Evolutionary conservation across 345 rosid genomes (phyloP).

Genomic region (Salix caprea): DNA sequence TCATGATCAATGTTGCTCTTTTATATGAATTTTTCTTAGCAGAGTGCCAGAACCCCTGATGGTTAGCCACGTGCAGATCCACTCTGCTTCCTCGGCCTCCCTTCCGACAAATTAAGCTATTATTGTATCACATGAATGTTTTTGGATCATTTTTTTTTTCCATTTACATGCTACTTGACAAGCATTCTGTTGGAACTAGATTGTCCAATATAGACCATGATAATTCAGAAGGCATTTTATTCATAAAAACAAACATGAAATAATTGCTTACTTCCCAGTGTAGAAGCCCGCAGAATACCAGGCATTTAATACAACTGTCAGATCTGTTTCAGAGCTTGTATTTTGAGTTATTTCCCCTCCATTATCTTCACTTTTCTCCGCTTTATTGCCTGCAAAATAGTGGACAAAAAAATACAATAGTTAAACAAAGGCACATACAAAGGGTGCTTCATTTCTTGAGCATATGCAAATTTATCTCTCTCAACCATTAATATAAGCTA

Average conservation of each 20-base stretch:
- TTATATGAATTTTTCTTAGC: background rate
- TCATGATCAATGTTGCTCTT: no score
- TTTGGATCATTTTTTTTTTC: background rate
- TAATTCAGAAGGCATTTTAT: no score
- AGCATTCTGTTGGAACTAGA: background rate
- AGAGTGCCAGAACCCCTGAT: background rate
- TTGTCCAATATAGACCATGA: background rate
- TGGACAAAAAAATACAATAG: background rate
- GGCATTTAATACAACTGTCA: conserved; percentile 47
- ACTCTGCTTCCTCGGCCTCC: background rate
- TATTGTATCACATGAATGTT: background rate
- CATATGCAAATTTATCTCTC: background rate
- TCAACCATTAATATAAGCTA: background rate
- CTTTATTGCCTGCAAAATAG: background rate
- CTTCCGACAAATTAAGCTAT: background rate
- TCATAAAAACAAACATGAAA: background rate
- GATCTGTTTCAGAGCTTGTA: conserved; percentile 41
- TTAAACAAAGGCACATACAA: background rate
- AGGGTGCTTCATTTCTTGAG: background rate
- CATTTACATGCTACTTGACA: background rate
- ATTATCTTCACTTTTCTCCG: conserved; percentile 18
- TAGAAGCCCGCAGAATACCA: conserved; percentile 65
- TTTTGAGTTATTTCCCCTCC: conserved; percentile 24
- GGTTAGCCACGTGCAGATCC: no score
- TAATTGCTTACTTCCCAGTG: conserved; percentile 55